Conservation (phyloP, 2,329 filamentous ascomycete genomes). For the Diaporthe ilicicola region DNA sequence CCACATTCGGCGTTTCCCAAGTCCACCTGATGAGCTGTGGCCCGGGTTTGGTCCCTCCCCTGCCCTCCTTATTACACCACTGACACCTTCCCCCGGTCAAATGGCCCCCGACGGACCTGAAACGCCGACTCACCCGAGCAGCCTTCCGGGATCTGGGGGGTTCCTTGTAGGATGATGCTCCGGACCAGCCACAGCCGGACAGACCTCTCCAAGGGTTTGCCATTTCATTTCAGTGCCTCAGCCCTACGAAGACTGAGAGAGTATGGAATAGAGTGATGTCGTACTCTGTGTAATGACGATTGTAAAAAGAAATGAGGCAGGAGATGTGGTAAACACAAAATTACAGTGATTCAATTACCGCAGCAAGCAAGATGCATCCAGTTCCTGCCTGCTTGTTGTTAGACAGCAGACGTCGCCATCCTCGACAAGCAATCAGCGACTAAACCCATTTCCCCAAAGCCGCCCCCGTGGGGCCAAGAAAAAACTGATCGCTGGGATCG, state of each 20-base stretch:
- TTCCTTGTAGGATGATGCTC: background rate
- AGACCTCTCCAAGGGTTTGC: background rate
- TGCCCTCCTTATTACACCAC: too few species aligned
- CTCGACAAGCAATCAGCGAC: background rate
- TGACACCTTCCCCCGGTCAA: background rate
- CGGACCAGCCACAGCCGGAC: background rate
- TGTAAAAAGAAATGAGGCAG: background rate
- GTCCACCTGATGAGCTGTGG: background rate
- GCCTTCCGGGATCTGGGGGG: background rate
- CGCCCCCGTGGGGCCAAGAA: conserved; percentile 3
- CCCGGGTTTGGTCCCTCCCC: background rate
- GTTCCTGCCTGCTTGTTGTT: background rate
- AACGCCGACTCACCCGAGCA: conserved; percentile 7
- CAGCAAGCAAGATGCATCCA: background rate
- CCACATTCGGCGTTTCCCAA: background rate
- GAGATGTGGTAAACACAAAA: background rate
- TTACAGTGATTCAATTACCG: background rate
- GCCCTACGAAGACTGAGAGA: background rate
- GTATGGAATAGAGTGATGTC: background rate
- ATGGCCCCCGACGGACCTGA: conserved; percentile 1
- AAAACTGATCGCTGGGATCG: conserved; percentile 9
- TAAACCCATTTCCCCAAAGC: background rate
- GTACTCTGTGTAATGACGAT: background rate
- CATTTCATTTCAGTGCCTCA: conserved; percentile 2
- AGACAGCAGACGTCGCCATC: background rate